Percentiles rank a stretch among this genome's conserved stretches.
These are phyloP conservation scores for Rhodamnia argentea DNA, from an alignment of 345 rosid species.

Conservation along the genomic window DNA sequence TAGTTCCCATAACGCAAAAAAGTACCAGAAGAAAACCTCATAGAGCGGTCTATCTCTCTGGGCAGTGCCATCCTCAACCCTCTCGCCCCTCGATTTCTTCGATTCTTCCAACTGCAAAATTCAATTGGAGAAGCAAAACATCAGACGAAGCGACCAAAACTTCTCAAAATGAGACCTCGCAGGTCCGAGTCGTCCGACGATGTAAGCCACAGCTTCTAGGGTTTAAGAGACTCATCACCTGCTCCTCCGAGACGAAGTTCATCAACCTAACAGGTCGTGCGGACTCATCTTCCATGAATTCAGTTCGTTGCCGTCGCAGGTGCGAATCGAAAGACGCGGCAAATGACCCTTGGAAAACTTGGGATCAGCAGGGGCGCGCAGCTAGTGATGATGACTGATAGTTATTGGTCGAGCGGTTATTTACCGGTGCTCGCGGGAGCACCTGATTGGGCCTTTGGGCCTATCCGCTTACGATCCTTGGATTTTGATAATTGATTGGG, in stretches of 20 bases:
- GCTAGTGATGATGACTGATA: background rate
- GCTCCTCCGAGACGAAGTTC: constrained; percentile 84
- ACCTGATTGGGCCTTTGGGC: background rate
- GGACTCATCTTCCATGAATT: constrained; percentile 57
- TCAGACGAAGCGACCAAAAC: background rate
- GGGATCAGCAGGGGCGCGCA: background rate
- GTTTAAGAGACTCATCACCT: constrained; percentile 24
- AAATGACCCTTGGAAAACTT: background rate
- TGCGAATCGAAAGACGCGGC: background rate
- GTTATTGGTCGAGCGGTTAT: background rate
- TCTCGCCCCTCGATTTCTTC: constrained; percentile 81
- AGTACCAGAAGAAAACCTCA: constrained; percentile 34
- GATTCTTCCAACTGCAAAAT: constrained; percentile 62
- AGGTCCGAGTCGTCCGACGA: background rate
- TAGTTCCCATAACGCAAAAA: background rate
- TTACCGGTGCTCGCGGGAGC: background rate
- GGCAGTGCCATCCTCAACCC: constrained; percentile 90
- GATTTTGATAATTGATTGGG: background rate
- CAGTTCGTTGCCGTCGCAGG: background rate
- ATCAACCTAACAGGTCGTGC: constrained; percentile 54
- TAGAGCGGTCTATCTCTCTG: constrained; percentile 83
- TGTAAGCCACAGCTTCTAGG: background rate
- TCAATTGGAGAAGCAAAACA: background rate
- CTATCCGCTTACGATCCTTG: background rate
- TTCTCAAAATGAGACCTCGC: background rate